These are phyloP conservation scores for Pseudonitzschia delicatissima DNA, from an alignment of 108 stramenopile genomes.

Conservation along the genomic window DNA sequence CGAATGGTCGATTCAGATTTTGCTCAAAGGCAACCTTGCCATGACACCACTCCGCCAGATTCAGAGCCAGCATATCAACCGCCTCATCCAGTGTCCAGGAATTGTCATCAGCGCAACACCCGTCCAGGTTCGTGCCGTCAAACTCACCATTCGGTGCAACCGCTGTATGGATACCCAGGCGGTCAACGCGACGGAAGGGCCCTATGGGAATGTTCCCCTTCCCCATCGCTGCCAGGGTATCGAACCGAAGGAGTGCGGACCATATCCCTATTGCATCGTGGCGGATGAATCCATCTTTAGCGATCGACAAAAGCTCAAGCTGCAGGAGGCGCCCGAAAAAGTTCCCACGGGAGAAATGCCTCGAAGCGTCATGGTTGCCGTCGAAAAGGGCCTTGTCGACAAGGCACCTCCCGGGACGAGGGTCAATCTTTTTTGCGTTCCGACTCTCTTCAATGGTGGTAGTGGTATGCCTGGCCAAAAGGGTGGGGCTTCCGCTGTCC, in stretches of 20 bases:
- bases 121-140: conserved; percentile 77
- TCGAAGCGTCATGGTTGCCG: conserved; percentile 84
- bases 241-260: conserved; percentile 76
- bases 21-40: conserved; percentile 68
- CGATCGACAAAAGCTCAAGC: conserved; percentile 95
- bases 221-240: conserved; percentile 56
- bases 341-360: conserved; percentile 98
- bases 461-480: conserved; percentile 28
- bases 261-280: conserved; percentile 80
- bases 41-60: conserved; percentile 84
- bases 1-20: conserved; percentile 65
- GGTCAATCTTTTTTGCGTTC: conserved; percentile 89
- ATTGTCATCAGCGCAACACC: conserved; percentile 92
- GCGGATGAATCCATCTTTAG: conserved; percentile 91
- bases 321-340: conserved; percentile 94
- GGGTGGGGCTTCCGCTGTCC: conserved; percentile 13
- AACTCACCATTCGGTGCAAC: conserved; percentile 80
- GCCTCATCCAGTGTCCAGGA: conserved; percentile 89
- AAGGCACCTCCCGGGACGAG: conserved; percentile 93
- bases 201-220: conserved; percentile 52
- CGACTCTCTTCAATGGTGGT: conserved; percentile 66
- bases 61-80: conserved; percentile 92
- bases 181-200: conserved; percentile 47
- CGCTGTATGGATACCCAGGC: conserved; percentile 73
- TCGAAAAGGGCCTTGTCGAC: conserved; percentile 92